phyloP scores from a whole-genome alignment of 176 grass and related monocot species.

The Canna indica region DNA sequence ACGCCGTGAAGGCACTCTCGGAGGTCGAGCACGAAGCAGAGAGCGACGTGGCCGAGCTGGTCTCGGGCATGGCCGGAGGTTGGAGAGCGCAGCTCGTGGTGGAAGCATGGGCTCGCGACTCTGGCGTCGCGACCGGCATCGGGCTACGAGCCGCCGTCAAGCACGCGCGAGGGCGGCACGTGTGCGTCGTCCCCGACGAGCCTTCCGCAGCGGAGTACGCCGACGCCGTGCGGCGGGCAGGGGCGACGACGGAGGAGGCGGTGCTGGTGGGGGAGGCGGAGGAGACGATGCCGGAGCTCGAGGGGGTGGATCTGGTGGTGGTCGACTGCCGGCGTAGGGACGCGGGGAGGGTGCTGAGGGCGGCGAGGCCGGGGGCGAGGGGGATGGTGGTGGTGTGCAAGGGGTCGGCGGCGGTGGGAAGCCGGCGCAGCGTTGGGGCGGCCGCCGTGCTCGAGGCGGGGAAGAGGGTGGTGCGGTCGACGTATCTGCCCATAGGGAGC shows the following conservation, averaged over 20 bases:
- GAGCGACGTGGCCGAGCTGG: slow-evolving; percentile 40
- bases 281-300: slow-evolving; percentile 31
- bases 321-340: slow-evolving; percentile 42
- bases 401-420: neutral
- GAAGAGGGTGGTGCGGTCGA: slow-evolving; percentile 48
- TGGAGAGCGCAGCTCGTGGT: slow-evolving; percentile 69
- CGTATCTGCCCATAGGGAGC: slow-evolving; percentile 56
- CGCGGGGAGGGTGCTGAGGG: slow-evolving; percentile 25
- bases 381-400: slow-evolving; percentile 67
- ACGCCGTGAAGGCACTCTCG: slow-evolving; percentile 32
- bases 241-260: slow-evolving; percentile 13
- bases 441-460: slow-evolving; percentile 26
- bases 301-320: slow-evolving; percentile 61
- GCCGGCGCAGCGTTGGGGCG: neutral
- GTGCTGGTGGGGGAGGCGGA: slow-evolving; percentile 21
- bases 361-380: slow-evolving; percentile 39
- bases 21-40: slow-evolving; percentile 17
- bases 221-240: slow-evolving; percentile 1
- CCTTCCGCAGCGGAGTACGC: slow-evolving; percentile 6
- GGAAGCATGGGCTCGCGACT: slow-evolving; percentile 27
- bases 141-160: slow-evolving; percentile 29
- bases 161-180: slow-evolving; percentile 9
- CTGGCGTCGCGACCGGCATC: slow-evolving; percentile 18
- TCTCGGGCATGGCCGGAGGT: slow-evolving; percentile 54
- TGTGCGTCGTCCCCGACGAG: slow-evolving; percentile 16